phyloP scores from a whole-genome alignment of 1,284 basidiomycete species.

The Apiotrichum domesticum region DNA sequence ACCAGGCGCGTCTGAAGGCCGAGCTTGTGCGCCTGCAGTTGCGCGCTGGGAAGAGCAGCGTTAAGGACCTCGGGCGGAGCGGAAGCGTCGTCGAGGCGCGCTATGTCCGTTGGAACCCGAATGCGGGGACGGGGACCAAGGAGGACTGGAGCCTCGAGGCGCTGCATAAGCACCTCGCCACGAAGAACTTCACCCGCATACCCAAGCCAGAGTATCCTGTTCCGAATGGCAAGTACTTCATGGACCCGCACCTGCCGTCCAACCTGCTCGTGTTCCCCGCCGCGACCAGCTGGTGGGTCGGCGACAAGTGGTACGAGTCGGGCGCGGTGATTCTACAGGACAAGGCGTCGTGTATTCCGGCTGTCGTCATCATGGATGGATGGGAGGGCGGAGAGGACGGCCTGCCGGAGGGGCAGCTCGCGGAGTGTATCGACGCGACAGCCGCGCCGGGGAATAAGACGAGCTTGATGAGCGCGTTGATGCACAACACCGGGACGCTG shows the following conservation, averaged over 20 bases:
- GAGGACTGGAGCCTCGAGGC: constrained; percentile 26
- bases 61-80: constrained; percentile 56
- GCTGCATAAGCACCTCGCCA: constrained; percentile 25
- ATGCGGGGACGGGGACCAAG: constrained; percentile 20
- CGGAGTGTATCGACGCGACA: constrained; percentile 83
- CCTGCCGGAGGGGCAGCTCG: constrained; percentile 4
- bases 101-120: constrained; percentile 77
- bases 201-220: constrained; percentile 31
- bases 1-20: constrained; percentile 78
- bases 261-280: constrained; percentile 69
- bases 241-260: constrained; percentile 71
- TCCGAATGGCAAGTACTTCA: constrained; percentile 52
- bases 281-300: constrained; percentile 48
- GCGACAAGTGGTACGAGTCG: constrained; percentile 40
- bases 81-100: constrained; percentile 57
- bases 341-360: constrained; percentile 95
- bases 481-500: constrained; percentile 73
- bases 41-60: constrained; percentile 61
- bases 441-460: constrained; percentile 99
- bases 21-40: constrained; percentile 82
- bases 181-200: constrained; percentile 25
- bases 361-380: constrained; percentile 59
- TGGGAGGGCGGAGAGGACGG: constrained; percentile 20
- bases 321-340: constrained; percentile 80
- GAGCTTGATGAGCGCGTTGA: constrained; percentile 80